Conservation (phyloP, 768 basidiomycete genomes). For the Kwoniella mangroviensis region DNA sequence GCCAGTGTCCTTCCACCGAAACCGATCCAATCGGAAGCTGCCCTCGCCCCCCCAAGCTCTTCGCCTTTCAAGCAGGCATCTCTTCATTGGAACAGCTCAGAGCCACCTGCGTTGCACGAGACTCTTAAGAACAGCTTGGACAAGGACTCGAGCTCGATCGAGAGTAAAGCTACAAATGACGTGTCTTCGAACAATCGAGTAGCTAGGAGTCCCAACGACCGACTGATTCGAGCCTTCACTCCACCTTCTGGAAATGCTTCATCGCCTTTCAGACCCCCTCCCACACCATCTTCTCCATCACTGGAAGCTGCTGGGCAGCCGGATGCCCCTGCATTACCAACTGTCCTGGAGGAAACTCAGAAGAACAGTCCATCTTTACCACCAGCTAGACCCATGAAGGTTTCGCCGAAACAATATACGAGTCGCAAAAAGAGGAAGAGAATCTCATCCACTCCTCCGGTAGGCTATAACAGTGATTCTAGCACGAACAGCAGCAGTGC, state of each 20-base stretch:
- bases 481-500: constrained; percentile 6
- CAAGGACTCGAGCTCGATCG: background rate
- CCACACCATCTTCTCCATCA: background rate
- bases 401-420: background rate
- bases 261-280: background rate
- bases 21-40: constrained; percentile 6
- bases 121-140: constrained; percentile 1
- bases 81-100: constrained; percentile 13
- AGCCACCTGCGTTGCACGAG: constrained; percentile 12
- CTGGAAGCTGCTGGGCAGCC: background rate
- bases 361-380: background rate
- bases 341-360: background rate
- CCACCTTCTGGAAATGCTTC: background rate
- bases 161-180: background rate
- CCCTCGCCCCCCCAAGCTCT: background rate
- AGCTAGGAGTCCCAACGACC: background rate
- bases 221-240: background rate
- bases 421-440: background rate
- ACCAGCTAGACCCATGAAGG: background rate
- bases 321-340: background rate
- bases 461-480: background rate
- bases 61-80: constrained; percentile 6
- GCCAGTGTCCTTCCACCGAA: background rate
- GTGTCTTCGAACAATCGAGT: background rate
- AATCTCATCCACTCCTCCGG: background rate